A percentile compares a stretch with the other conserved stretches of the same genome.
phyloP scores from a whole-genome alignment of 805 yeast genomes.

The Lipomyces kockii region DNA sequence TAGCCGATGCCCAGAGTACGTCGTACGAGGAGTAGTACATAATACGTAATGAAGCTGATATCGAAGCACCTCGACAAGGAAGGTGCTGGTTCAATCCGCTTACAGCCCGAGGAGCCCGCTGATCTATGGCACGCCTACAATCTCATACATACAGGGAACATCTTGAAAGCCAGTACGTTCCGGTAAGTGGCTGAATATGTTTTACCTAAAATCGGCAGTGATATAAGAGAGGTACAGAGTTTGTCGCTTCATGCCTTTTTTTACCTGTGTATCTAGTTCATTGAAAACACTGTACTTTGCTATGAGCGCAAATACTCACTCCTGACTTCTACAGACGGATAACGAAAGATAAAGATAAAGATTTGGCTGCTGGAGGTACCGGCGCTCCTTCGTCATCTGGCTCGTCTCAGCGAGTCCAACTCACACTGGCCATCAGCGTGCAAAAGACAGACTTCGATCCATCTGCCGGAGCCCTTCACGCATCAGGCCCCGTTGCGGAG shows the following conservation, averaged over 20 bases:
- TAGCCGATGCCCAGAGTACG: background rate
- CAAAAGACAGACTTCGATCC: slow-evolving; percentile 80
- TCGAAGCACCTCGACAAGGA: slow-evolving; percentile 59
- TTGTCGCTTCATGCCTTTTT: too few species aligned
- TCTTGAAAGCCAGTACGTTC: slow-evolving; percentile 67
- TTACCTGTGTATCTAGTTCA: background rate
- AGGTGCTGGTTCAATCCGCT: slow-evolving; percentile 64
- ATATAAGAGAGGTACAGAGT: background rate
- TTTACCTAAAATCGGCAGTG: background rate
- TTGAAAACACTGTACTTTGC: background rate
- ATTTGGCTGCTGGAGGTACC: slow-evolving; percentile 27
- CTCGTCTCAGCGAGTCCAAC: slow-evolving; percentile 57
- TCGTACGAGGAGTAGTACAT: background rate
- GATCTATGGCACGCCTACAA: slow-evolving; percentile 90
- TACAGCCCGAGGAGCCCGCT: slow-evolving; percentile 85
- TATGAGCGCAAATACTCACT: background rate
- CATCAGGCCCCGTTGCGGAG: slow-evolving; percentile 74
- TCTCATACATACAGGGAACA: slow-evolving; percentile 75
- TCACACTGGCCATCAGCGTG: slow-evolving; percentile 64
- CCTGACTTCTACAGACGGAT: slow-evolving; percentile 24
- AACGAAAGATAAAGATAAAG: slow-evolving; percentile 16
- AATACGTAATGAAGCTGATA: slow-evolving; percentile 61
- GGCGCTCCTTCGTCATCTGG: slow-evolving; percentile 43
- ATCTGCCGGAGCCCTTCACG: slow-evolving; percentile 72
- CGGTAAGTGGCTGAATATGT: slow-evolving; percentile 59